phyloP scores from a whole-genome alignment of 768 basidiomycete genomes.

The Hysterangium stoloniferum region DNA sequence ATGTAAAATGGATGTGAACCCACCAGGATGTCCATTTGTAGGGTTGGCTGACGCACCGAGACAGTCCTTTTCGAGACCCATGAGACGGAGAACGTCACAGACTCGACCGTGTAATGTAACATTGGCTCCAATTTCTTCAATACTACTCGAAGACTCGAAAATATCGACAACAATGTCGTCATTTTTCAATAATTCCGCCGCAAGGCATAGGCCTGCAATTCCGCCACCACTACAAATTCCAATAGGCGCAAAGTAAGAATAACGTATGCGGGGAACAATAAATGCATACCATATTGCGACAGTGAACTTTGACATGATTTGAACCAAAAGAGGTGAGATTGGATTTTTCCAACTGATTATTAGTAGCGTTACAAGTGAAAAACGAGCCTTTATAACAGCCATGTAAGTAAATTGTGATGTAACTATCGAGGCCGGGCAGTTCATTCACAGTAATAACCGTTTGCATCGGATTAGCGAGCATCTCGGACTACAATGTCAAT shows the following conservation, averaged over 20 bases:
- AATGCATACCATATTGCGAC: background rate
- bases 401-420: too few species aligned
- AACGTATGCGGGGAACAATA: background rate
- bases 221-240: slow-evolving; percentile 19
- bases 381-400: too few species aligned
- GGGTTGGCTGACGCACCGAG: background rate
- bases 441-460: too few species aligned
- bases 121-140: slow-evolving; percentile 43
- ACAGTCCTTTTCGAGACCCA: slow-evolving; percentile 20
- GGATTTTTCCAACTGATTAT: too few species aligned
- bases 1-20: background rate
- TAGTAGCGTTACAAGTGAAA: too few species aligned
- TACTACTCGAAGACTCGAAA: slow-evolving; percentile 31
- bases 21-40: background rate
- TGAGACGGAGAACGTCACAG: slow-evolving; percentile 20
- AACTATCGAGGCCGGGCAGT: too few species aligned
- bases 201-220: slow-evolving; percentile 26
- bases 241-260: background rate
- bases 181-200: slow-evolving; percentile 21
- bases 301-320: background rate
- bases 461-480: too few species aligned
- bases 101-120: slow-evolving; percentile 25
- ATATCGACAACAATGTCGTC: slow-evolving; percentile 22
- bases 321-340: too few species aligned
- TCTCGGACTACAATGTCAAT: too few species aligned